Evolutionary conservation across 1,284 basidiomycete species (phyloP).

Genomic region (Cerioporus squamosus): DNA sequence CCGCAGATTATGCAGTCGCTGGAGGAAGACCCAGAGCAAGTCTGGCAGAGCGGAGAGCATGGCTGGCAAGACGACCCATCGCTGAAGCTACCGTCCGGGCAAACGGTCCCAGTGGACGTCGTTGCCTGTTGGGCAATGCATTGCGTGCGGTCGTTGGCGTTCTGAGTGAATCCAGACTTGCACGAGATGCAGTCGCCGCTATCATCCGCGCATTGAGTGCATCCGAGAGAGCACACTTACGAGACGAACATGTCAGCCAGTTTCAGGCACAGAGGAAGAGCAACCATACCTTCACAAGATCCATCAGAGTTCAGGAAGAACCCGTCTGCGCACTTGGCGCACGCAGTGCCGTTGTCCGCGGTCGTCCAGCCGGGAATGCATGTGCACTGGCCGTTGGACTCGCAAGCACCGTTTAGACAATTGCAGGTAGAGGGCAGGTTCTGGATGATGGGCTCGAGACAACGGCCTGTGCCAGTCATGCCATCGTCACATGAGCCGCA

Average conservation of each 20-base stretch:
- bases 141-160: constrained; percentile 66
- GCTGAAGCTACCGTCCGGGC: constrained; percentile 69
- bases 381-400: constrained; percentile 64
- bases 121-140: constrained; percentile 59
- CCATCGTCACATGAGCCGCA: constrained; percentile 78
- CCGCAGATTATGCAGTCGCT: constrained; percentile 74
- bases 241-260: constrained; percentile 11
- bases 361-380: constrained; percentile 80
- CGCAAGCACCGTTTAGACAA: constrained; percentile 78
- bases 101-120: constrained; percentile 57
- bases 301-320: constrained; percentile 75
- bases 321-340: constrained; percentile 71
- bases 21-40: constrained; percentile 70
- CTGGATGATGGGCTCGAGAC: constrained; percentile 53
- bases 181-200: constrained; percentile 77
- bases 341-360: constrained; percentile 70
- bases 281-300: constrained; percentile 65
- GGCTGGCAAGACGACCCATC: constrained; percentile 55
- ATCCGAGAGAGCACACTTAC: constrained; percentile 73
- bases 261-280: background rate
- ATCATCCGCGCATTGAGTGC: constrained; percentile 65
- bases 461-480: constrained; percentile 72
- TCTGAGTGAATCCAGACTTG: constrained; percentile 65
- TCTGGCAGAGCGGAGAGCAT: constrained; percentile 71
- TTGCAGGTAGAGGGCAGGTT: constrained; percentile 70